Evolutionary conservation across 2,329 filamentous ascomycete genomes (phyloP).

Genomic region (Coleophoma cylindrospora): DNA sequence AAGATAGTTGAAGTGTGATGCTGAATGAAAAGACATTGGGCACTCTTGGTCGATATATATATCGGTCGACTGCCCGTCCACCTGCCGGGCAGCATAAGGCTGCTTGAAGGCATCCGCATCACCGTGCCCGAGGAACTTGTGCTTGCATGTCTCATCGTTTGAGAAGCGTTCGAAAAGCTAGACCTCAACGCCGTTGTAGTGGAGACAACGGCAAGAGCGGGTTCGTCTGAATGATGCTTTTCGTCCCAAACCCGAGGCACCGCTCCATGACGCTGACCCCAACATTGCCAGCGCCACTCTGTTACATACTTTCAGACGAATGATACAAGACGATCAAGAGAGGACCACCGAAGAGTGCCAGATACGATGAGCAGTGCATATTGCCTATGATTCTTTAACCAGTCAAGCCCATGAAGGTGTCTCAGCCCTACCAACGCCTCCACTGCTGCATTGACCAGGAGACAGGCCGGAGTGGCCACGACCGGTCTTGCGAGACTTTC

Average conservation of each 20-base stretch:
- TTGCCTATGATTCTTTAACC: not conserved
- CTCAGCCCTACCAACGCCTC: not conserved
- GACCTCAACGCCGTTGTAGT: not conserved
- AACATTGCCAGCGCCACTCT: not conserved
- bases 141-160: not conserved
- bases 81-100: not conserved
- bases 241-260: not conserved
- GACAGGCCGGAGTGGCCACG: too few species aligned
- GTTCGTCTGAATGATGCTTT: not conserved
- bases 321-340: not conserved
- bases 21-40: not conserved
- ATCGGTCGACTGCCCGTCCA: not conserved
- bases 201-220: not conserved
- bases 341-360: not conserved
- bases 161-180: not conserved
- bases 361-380: not conserved
- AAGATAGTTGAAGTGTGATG: not conserved
- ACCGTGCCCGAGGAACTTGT: not conserved
- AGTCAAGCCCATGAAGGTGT: not conserved
- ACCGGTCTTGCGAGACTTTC: too few species aligned
- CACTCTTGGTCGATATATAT: not conserved
- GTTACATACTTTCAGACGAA: not conserved
- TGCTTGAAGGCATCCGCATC: not conserved
- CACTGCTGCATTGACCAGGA: not conserved
- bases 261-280: not conserved